Percentiles rank a stretch among this genome's conserved stretches.
Evolutionary conservation across 164 flowering plant species (phyloP).

Genomic region (Annona squamosa): DNA sequence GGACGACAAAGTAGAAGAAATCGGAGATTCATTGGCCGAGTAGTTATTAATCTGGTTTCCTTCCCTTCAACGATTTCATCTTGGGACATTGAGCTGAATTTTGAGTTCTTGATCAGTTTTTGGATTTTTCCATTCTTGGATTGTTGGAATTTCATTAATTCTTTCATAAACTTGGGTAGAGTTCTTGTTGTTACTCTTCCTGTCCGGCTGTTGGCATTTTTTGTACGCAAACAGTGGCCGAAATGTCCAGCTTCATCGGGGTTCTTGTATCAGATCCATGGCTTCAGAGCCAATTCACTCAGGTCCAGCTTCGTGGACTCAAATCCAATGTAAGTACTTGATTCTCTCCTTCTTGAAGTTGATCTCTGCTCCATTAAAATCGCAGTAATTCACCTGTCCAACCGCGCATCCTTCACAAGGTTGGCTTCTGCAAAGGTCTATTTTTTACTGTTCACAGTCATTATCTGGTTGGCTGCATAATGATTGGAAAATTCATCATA

Average conservation of each 20-base stretch:
- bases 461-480: background rate
- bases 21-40: background rate
- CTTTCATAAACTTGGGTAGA: constrained; percentile 4
- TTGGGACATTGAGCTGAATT: background rate
- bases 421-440: background rate
- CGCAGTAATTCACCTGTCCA: background rate
- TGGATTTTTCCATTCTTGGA: constrained; percentile 7
- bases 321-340: constrained; percentile 44
- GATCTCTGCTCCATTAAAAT: background rate
- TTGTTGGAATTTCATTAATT: background rate
- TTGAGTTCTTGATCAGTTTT: background rate
- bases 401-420: background rate
- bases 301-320: constrained; percentile 62
- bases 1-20: background rate
- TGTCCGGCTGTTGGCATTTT: constrained; percentile 7
- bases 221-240: background rate
- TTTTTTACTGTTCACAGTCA: background rate
- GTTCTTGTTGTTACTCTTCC: constrained; percentile 1
- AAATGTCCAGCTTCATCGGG: constrained; percentile 63
- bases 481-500: background rate
- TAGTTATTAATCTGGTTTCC: constrained; percentile 13
- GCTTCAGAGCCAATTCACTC: constrained; percentile 80
- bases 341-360: background rate
- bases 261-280: constrained; percentile 70
- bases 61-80: background rate